A percentile compares a stretch with the other conserved stretches of the same genome.
Evolutionary conservation across 306 rosid species (phyloP).

Genomic region (Acacia acuminata): DNA sequence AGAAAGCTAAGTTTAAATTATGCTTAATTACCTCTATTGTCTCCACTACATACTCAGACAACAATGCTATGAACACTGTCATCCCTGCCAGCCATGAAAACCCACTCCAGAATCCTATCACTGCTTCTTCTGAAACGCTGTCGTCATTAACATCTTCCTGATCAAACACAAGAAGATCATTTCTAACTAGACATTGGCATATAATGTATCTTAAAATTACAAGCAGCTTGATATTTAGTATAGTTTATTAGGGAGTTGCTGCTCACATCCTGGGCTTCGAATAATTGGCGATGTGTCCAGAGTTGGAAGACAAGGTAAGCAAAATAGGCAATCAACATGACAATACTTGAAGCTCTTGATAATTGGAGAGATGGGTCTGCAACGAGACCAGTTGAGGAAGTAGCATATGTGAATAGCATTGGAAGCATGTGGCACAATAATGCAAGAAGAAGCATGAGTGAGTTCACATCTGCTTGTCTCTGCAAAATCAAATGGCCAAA

Average conservation of each 20-base stretch:
- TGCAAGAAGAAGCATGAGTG: slow-evolving; percentile 53
- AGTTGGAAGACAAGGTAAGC: slow-evolving; percentile 77
- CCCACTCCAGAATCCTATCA: slow-evolving; percentile 79
- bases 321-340: slow-evolving; percentile 70
- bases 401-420: slow-evolving; percentile 47
- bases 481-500: slow-evolving; percentile 26
- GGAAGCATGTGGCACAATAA: slow-evolving; percentile 69
- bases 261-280: slow-evolving; percentile 63
- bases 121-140: slow-evolving; percentile 51
- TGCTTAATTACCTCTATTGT: slow-evolving; percentile 71
- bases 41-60: slow-evolving; percentile 80
- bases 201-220: neutral
- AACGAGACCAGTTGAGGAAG: slow-evolving; percentile 17
- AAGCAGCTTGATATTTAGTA: neutral
- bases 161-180: slow-evolving; percentile 10
- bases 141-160: slow-evolving; percentile 47
- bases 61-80: slow-evolving; percentile 66
- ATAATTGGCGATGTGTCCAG: slow-evolving; percentile 74
- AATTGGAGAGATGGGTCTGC: slow-evolving; percentile 51
- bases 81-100: slow-evolving; percentile 76
- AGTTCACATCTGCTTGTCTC: slow-evolving; percentile 79
- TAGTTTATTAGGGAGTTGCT: neutral
- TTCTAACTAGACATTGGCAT: neutral
- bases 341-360: slow-evolving; percentile 75
- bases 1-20: neutral